Conservation (phyloP, 768 basidiomycete species). For the Tephrocybe rancida region DNA sequence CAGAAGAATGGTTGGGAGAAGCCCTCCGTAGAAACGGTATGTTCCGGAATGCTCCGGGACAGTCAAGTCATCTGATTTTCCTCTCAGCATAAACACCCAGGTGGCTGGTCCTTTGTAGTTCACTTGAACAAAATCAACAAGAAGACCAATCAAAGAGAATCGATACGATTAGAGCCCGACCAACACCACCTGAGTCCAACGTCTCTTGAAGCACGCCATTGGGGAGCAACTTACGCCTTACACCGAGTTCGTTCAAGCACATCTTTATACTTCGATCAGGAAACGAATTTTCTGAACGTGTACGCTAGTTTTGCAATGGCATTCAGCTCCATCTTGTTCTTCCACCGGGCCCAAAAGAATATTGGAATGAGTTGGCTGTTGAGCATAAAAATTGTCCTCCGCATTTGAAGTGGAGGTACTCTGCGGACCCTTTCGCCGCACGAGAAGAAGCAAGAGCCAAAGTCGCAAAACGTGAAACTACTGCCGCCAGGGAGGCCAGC, state of each 20-base stretch:
- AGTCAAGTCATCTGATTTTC: conserved; percentile 7
- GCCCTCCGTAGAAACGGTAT: conserved; percentile 75
- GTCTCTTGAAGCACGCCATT: conserved; percentile 86
- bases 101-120: conserved; percentile 67
- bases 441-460: conserved; percentile 65
- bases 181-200: conserved; percentile 68
- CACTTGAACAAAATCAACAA: conserved; percentile 68
- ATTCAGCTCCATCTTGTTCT: conserved; percentile 75
- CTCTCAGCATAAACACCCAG: conserved; percentile 45
- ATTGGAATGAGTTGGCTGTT: conserved; percentile 76
- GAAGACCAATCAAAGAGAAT: conserved; percentile 70
- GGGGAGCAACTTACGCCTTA: conserved; percentile 86
- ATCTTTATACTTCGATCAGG: conserved; percentile 8
- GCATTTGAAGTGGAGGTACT: conserved; percentile 85
- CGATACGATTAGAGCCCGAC: conserved; percentile 72
- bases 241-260: conserved; percentile 69
- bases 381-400: conserved; percentile 71
- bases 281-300: conserved; percentile 23
- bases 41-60: conserved; percentile 19
- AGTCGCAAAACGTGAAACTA: conserved; percentile 45
- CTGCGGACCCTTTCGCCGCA: conserved; percentile 84
- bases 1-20: conserved; percentile 91
- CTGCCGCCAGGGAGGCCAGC: conserved; percentile 15
- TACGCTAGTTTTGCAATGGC: conserved; percentile 69
- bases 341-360: conserved; percentile 84